A percentile compares a stretch with the other conserved stretches of the same genome.
These are phyloP conservation scores for Lenwebbia sp. DNA, from an alignment of 345 rosid species.

Conservation along the genomic window DNA sequence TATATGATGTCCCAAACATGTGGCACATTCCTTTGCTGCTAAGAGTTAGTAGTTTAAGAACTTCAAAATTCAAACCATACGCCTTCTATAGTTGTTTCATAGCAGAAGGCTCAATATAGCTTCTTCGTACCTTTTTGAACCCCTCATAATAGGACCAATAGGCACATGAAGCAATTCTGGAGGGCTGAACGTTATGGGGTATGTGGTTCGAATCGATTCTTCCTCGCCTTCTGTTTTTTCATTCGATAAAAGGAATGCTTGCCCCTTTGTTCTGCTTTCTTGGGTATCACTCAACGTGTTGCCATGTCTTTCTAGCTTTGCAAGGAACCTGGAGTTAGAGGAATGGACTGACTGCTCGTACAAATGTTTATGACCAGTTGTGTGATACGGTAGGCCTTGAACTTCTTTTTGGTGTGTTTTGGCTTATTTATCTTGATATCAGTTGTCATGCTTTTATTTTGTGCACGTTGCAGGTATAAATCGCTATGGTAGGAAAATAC, in stretches of 20 bases:
- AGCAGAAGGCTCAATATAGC: background rate
- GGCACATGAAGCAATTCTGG: conserved; percentile 81
- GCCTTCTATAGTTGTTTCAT: background rate
- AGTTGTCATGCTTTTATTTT: conserved; percentile 9
- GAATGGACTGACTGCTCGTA: conserved; percentile 73
- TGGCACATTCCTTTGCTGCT: conserved; percentile 94
- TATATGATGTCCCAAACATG: conserved; percentile 87
- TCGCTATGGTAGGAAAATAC: conserved; percentile 88
- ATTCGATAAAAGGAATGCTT: background rate
- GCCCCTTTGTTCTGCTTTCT: background rate
- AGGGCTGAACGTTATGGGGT: conserved; percentile 69
- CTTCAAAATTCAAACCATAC: background rate
- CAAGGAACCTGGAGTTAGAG: conserved; percentile 50
- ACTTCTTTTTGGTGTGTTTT: background rate
- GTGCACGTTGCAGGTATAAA: conserved; percentile 47
- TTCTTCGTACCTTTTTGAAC: background rate
- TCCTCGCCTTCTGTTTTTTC: background rate
- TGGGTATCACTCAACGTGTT: background rate
- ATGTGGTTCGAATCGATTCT: background rate
- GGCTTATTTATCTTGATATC: background rate
- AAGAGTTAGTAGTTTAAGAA: conserved; percentile 34
- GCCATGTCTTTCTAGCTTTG: conserved; percentile 25
- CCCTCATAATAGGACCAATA: conserved; percentile 63
- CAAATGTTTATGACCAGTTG: conserved; percentile 48
- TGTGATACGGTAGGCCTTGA: conserved; percentile 50